phyloP scores from a whole-genome alignment of 108 stramenopile genomes.

The Cyclotella sp. region DNA sequence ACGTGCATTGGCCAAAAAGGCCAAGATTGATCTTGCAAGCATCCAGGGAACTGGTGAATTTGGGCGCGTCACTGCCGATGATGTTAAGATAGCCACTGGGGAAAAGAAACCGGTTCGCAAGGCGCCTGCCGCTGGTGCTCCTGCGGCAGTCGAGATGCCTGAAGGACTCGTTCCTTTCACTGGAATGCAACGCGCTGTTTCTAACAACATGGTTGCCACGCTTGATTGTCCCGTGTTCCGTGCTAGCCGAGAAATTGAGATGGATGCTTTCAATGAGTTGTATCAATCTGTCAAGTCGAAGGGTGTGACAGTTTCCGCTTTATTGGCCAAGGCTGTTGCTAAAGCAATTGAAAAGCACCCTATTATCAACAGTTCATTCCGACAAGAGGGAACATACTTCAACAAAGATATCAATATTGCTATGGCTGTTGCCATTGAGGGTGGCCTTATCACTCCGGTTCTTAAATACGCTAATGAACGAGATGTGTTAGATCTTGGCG shows the following conservation, averaged over 20 bases:
- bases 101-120: conserved; percentile 85
- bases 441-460: conserved; percentile 97
- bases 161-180: conserved; percentile 91
- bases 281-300: conserved; percentile 92
- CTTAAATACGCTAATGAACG: conserved; percentile 93
- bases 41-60: conserved; percentile 93
- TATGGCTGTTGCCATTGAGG: conserved; percentile 98
- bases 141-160: conserved; percentile 75
- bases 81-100: conserved; percentile 92
- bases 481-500: conserved; percentile 86
- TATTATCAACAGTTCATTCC: conserved; percentile 93
- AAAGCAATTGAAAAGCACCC: conserved; percentile 94
- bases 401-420: conserved; percentile 98
- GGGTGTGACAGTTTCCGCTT: conserved; percentile 93
- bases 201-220: conserved; percentile 97
- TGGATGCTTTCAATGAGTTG: conserved; percentile 92
- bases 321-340: conserved; percentile 96
- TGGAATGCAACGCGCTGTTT: conserved; percentile 97
- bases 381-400: conserved; percentile 83
- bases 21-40: conserved; percentile 84
- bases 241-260: conserved; percentile 91
- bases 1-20: conserved; percentile 83
- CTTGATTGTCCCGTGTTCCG: conserved; percentile 93
- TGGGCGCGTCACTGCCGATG: conserved; percentile 93
- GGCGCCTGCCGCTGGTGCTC: conserved; percentile 50